Percentiles rank a stretch among this genome's conserved stretches.
Conservation (phyloP, 2,329 filamentous ascomycete species). For the Hymenoscyphus repandus region DNA sequence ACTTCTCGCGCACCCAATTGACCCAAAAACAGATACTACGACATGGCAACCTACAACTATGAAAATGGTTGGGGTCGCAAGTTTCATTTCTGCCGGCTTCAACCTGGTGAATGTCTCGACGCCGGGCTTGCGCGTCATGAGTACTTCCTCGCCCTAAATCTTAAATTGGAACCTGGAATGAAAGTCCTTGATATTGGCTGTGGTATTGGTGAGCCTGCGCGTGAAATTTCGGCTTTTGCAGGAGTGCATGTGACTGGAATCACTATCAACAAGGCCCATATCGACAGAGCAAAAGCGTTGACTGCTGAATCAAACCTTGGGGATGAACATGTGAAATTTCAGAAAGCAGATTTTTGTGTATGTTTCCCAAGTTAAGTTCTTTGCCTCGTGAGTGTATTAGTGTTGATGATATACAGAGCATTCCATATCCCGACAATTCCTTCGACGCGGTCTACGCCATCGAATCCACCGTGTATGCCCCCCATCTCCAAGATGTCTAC, state of each 20-base stretch:
- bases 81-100: conserved; percentile 4
- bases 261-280: neutral
- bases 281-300: neutral
- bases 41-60: conserved; percentile 4
- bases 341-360: conserved; percentile 1
- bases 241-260: conserved; percentile 1
- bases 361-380: neutral
- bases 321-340: conserved; percentile 1
- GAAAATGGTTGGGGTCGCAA: conserved; percentile 5
- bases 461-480: neutral
- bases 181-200: conserved; percentile 2
- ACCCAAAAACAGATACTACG: neutral
- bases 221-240: neutral
- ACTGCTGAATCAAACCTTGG: neutral
- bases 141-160: conserved; percentile 3
- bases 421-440: neutral
- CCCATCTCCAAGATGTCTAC: conserved; percentile 1
- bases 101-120: neutral
- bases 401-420: neutral
- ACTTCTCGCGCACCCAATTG: too few species aligned
- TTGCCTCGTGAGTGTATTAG: neutral
- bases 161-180: neutral
- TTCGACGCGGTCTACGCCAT: conserved; percentile 6
- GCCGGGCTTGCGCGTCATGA: conserved; percentile 2
- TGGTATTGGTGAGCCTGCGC: conserved; percentile 1